phyloP scores from a whole-genome alignment of 139 green algal species.

The Chlorella sorokiniana region DNA sequence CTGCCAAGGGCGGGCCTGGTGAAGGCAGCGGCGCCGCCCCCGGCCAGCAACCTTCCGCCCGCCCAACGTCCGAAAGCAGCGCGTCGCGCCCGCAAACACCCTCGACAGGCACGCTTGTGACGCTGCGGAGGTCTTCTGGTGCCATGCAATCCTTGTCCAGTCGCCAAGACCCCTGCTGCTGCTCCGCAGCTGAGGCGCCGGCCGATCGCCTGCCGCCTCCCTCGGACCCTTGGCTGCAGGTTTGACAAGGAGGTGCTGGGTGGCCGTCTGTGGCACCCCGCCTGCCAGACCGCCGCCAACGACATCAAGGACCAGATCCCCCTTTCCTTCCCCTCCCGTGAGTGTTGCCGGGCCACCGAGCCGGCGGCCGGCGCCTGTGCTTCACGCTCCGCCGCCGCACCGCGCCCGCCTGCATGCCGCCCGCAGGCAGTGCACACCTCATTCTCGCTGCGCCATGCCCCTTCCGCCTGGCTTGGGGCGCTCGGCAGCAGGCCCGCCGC shows the following conservation, averaged over 20 bases:
- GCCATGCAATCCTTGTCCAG: too few species aligned
- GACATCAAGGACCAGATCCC: slow-evolving; percentile 47
- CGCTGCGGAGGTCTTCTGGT: too few species aligned
- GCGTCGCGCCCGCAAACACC: neutral
- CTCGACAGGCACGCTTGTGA: slow-evolving; percentile 1
- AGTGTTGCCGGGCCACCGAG: neutral
- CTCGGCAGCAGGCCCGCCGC: too few species aligned
- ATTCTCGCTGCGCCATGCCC: too few species aligned
- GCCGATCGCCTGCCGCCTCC: neutral
- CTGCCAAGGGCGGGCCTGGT: neutral
- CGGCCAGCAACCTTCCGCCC: neutral
- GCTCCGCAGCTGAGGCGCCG: neutral
- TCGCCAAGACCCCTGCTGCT: neutral
- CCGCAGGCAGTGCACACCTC: too few species aligned
- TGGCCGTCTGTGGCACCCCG: slow-evolving; percentile 59
- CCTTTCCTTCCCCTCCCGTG: slow-evolving; percentile 22
- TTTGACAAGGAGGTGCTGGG: slow-evolving; percentile 63
- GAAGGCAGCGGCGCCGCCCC: neutral
- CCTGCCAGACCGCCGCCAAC: slow-evolving; percentile 45
- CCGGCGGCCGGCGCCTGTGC: neutral
- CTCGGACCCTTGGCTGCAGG: neutral
- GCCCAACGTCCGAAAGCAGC: slow-evolving; percentile 5
- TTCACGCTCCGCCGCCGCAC: too few species aligned
- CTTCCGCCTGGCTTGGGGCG: too few species aligned
- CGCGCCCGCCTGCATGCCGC: too few species aligned